Percentiles rank a stretch among this genome's conserved stretches.
These are phyloP conservation scores for Venturia carpophila DNA, from an alignment of 2,329 filamentous ascomycete genomes.

Conservation along the genomic window DNA sequence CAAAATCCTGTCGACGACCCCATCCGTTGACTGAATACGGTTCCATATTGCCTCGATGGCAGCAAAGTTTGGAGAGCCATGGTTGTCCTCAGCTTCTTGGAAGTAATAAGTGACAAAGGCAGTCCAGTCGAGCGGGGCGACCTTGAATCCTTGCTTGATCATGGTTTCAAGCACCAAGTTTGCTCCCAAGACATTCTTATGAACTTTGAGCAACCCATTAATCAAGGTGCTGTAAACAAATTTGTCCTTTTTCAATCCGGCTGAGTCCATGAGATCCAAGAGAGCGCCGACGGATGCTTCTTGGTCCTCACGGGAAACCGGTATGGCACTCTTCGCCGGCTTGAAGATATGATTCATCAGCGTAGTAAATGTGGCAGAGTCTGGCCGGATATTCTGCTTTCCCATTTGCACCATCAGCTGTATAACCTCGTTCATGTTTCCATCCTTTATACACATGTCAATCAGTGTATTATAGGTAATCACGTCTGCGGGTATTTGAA, in stretches of 20 bases:
- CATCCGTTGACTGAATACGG: slow-evolving; percentile 31
- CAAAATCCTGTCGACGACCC: slow-evolving; percentile 48
- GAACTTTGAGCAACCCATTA: slow-evolving; percentile 49
- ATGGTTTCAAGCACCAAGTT: slow-evolving; percentile 58
- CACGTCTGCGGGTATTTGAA: slow-evolving; percentile 41
- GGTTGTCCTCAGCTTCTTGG: slow-evolving; percentile 32
- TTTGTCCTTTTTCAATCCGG: slow-evolving; percentile 23
- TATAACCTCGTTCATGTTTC: slow-evolving; percentile 42
- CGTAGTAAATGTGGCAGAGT: slow-evolving; percentile 65
- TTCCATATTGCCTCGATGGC: slow-evolving; percentile 53
- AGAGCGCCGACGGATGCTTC: slow-evolving; percentile 49
- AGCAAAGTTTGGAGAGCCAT: slow-evolving; percentile 43
- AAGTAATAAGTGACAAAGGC: slow-evolving; percentile 65
- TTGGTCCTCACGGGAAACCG: slow-evolving; percentile 43
- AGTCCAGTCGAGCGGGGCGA: slow-evolving; percentile 63
- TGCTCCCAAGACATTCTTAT: slow-evolving; percentile 44
- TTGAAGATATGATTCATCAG: slow-evolving; percentile 53
- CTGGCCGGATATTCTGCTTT: slow-evolving; percentile 45
- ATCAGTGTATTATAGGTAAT: slow-evolving; percentile 61
- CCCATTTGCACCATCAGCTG: slow-evolving; percentile 54
- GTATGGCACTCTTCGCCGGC: slow-evolving; percentile 28
- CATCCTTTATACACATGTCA: slow-evolving; percentile 47
- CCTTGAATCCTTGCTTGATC: slow-evolving; percentile 42
- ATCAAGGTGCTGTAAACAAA: slow-evolving; percentile 64
- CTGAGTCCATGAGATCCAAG: slow-evolving; percentile 20